These are phyloP conservation scores for Spergularia azorica DNA, from an alignment of 179 eudicot genomes.

Conservation along the genomic window DNA sequence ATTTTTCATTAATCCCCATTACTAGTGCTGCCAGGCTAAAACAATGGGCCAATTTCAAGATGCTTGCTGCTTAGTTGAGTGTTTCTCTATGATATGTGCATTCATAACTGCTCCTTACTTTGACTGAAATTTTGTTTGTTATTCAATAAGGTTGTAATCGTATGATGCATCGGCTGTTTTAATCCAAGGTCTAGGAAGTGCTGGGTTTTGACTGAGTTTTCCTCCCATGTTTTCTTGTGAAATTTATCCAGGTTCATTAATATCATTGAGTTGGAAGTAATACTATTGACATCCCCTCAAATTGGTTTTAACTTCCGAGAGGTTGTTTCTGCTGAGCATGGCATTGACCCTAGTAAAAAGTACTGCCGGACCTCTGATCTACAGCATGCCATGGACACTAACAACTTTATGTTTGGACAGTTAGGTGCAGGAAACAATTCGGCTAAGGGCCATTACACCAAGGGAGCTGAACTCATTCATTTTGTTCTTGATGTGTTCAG, in stretches of 20 bases:
- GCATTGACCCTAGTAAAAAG: constrained; percentile 34
- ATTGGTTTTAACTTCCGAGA: constrained; percentile 48
- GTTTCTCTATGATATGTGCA: too few species aligned
- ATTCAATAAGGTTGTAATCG: too few species aligned
- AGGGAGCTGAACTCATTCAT: constrained; percentile 19
- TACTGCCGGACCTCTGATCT: constrained; percentile 34
- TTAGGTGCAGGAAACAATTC: constrained; percentile 18
- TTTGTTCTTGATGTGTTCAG: constrained; percentile 21
- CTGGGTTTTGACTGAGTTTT: not conserved
- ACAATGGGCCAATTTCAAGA: too few species aligned
- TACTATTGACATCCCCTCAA: constrained; percentile 53
- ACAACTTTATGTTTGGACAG: constrained; percentile 22
- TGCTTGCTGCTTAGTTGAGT: too few species aligned
- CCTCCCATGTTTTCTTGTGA: not conserved
- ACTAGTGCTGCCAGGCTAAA: too few species aligned
- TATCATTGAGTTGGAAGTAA: constrained; percentile 52
- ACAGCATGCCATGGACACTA: constrained; percentile 18
- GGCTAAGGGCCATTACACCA: constrained; percentile 21
- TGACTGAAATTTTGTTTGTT: too few species aligned
- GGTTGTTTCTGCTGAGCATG: constrained; percentile 33
- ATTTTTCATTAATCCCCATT: too few species aligned
- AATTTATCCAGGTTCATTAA: constrained; percentile 63
- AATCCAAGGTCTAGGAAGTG: too few species aligned
- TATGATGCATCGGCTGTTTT: too few species aligned
- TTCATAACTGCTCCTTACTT: too few species aligned